Evolutionary conservation across 2,329 filamentous ascomycete genomes (phyloP).

Genomic region (Biscogniauxia sp.): DNA sequence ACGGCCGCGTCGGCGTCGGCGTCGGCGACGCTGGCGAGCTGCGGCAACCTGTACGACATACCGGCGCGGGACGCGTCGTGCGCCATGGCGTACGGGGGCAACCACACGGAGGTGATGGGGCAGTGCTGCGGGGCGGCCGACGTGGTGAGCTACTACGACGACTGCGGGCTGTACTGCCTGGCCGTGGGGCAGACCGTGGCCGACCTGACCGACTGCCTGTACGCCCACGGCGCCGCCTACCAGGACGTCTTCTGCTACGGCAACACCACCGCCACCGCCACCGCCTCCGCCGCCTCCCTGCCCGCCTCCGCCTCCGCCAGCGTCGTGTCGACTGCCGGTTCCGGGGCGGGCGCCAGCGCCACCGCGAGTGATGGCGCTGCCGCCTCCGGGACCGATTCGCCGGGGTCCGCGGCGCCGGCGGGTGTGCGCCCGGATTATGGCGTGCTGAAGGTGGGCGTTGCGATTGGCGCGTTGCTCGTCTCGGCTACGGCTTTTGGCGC

Average conservation of each 20-base stretch:
- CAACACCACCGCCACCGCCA: constrained; percentile 37
- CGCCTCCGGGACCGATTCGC: background rate
- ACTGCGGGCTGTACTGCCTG: constrained; percentile 51
- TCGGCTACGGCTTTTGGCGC: constrained; percentile 33
- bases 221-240: constrained; percentile 35
- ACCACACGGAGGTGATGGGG: constrained; percentile 42
- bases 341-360: constrained; percentile 8
- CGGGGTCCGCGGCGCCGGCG: constrained; percentile 18
- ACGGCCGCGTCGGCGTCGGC: background rate
- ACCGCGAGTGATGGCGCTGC: background rate
- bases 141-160: constrained; percentile 43
- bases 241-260: constrained; percentile 45
- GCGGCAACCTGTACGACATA: constrained; percentile 38
- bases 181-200: constrained; percentile 38
- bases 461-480: constrained; percentile 37
- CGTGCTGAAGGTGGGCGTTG: constrained; percentile 33
- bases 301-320: constrained; percentile 33
- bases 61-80: constrained; percentile 45
- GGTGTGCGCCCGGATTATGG: constrained; percentile 18
- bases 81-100: constrained; percentile 38
- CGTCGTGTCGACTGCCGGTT: constrained; percentile 26
- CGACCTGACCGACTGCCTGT: constrained; percentile 39
- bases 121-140: constrained; percentile 45
- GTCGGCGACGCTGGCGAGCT: constrained; percentile 6
- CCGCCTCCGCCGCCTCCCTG: constrained; percentile 31